Percentiles rank a stretch among this genome's conserved stretches.
Evolutionary conservation across 306 rosid genomes (phyloP).

Genomic region (Adenanthera pavonina): DNA sequence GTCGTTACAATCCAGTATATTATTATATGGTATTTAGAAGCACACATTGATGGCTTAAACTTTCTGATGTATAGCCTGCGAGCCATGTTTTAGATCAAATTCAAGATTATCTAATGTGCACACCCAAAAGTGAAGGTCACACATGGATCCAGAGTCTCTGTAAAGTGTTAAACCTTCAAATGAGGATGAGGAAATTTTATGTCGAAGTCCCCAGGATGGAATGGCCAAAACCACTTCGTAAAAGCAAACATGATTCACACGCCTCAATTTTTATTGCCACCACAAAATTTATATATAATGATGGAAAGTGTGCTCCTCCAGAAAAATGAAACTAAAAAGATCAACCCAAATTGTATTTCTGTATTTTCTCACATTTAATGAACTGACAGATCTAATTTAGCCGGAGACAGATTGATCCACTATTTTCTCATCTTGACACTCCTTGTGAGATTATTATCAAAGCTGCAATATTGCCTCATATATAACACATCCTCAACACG

Average conservation of each 20-base stretch:
- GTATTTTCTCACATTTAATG: not conserved
- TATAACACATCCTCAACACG: not conserved
- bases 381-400: not conserved
- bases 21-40: conserved; percentile 6
- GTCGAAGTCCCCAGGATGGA: not conserved
- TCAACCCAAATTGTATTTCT: not conserved
- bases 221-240: not conserved
- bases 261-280: not conserved
- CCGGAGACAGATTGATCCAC: not conserved
- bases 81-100: conserved; percentile 15
- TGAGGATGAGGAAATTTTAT: too few relatives aligned
- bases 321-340: conserved; percentile 18
- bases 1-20: not conserved
- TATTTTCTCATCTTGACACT: conserved; percentile 10
- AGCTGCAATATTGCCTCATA: conserved; percentile 11
- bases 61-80: not conserved
- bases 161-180: not conserved
- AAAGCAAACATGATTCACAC: not conserved
- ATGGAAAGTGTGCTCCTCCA: not conserved
- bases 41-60: conserved; percentile 14
- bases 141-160: conserved; percentile 23
- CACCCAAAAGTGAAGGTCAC: conserved; percentile 22
- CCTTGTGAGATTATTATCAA: not conserved
- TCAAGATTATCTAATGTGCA: conserved; percentile 15
- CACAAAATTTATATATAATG: conserved; percentile 30